These are phyloP conservation scores for Geotrichum reessii DNA, from an alignment of 1,139 yeast genomes.

Conservation along the genomic window DNA sequence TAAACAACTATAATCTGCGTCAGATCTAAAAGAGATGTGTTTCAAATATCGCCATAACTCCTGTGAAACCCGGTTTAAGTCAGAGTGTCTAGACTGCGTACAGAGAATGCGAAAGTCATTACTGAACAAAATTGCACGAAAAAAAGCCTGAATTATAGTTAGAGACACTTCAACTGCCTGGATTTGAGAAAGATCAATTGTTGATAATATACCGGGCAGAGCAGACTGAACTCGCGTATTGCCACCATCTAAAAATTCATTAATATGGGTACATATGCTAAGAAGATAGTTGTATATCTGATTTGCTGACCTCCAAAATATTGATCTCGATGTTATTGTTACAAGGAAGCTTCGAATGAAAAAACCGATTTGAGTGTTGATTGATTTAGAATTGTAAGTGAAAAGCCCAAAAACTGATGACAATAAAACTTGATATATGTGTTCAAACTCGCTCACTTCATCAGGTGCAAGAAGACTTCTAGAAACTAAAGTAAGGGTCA, in stretches of 20 bases:
- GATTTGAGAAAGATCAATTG: background rate
- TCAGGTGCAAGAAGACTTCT: background rate
- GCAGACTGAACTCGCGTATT: background rate
- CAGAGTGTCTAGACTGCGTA: background rate
- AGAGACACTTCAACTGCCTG: conserved; percentile 8
- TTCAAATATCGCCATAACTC: conserved; percentile 4
- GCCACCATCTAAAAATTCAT: background rate
- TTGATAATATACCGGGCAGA: background rate
- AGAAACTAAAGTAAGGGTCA: conserved; percentile 1
- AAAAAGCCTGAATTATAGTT: conserved; percentile 12
- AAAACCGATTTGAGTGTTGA: conserved; percentile 14
- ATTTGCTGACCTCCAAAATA: conserved; percentile 2
- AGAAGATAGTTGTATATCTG: background rate
- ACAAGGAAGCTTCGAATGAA: conserved; percentile 11
- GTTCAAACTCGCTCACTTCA: background rate
- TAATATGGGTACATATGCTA: background rate
- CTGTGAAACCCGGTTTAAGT: background rate
- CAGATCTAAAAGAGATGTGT: background rate
- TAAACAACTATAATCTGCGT: background rate
- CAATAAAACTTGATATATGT: conserved; percentile 6
- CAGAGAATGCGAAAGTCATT: background rate
- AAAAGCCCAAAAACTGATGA: conserved; percentile 1
- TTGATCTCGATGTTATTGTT: conserved; percentile 5
- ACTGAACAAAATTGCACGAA: conserved; percentile 1
- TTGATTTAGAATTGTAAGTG: conserved; percentile 3